These are phyloP conservation scores for Trametes cingulata DNA, from an alignment of 768 basidiomycete genomes.

Conservation along the genomic window DNA sequence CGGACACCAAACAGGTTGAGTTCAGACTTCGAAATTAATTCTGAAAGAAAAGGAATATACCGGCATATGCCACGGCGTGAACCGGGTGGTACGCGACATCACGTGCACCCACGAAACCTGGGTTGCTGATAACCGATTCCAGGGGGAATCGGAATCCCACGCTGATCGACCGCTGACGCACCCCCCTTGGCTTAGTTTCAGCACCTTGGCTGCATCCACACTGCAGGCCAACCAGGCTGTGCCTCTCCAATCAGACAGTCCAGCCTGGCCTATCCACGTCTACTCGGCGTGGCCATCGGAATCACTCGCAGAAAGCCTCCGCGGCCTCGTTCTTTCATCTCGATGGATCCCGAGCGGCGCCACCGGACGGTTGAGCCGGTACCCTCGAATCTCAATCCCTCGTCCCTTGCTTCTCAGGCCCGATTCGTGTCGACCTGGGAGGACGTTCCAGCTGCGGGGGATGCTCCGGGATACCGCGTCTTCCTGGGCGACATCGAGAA, in stretches of 20 bases:
- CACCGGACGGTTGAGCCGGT: constrained; percentile 13
- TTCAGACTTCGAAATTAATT: no score
- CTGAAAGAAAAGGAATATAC: no score
- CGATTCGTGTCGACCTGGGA: constrained; percentile 15
- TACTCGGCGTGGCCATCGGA: constrained; percentile 12
- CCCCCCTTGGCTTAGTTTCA: neutral
- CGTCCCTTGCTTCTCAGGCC: neutral
- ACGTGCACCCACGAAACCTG: no score
- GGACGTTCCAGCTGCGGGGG: constrained; percentile 10
- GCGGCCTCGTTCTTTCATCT: constrained; percentile 11
- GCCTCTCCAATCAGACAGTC: constrained; percentile 1
- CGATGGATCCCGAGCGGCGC: constrained; percentile 6
- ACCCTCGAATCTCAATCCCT: constrained; percentile 12
- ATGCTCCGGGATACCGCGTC: constrained; percentile 22
- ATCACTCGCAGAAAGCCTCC: constrained; percentile 14
- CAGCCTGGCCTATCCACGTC: constrained; percentile 8
- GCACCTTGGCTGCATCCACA: neutral
- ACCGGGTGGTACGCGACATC: no score
- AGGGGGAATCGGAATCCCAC: neutral
- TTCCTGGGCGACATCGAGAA: constrained; percentile 35
- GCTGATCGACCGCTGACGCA: constrained; percentile 7
- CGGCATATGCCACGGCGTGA: no score
- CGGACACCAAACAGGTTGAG: no score
- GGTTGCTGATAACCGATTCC: no score
- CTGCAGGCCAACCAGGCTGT: neutral